phyloP scores from a whole-genome alignment of 2,329 filamentous ascomycete species.

The Fusarium palustre region DNA sequence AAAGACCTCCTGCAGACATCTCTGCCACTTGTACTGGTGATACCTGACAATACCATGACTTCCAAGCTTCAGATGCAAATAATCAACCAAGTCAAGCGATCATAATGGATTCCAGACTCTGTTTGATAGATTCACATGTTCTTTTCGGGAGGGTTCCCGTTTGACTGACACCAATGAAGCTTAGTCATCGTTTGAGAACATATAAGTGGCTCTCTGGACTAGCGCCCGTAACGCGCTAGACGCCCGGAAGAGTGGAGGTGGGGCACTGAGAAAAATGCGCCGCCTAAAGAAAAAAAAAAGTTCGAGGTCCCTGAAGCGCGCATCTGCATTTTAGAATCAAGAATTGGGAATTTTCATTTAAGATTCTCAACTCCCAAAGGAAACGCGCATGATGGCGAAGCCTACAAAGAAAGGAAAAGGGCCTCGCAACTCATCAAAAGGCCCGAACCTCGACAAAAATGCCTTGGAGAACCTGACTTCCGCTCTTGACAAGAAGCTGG shows the following conservation, averaged over 20 bases:
- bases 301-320: slow-evolving; percentile 27
- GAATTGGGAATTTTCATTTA: slow-evolving; percentile 36
- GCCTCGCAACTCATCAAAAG: slow-evolving; percentile 40
- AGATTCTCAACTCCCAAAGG: slow-evolving; percentile 29
- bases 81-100: background rate
- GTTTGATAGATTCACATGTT: slow-evolving; percentile 11
- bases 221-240: slow-evolving; percentile 37
- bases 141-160: slow-evolving; percentile 19
- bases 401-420: slow-evolving; percentile 54
- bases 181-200: slow-evolving; percentile 14
- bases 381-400: slow-evolving; percentile 49
- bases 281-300: slow-evolving; percentile 43
- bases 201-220: background rate
- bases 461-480: slow-evolving; percentile 66
- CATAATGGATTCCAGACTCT: slow-evolving; percentile 1
- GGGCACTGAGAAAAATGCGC: slow-evolving; percentile 35
- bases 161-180: background rate
- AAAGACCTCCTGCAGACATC: slow-evolving; percentile 15
- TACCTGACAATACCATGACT: slow-evolving; percentile 35
- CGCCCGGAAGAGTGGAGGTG: slow-evolving; percentile 36
- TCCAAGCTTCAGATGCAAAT: background rate
- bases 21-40: slow-evolving; percentile 24
- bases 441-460: slow-evolving; percentile 59
- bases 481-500: slow-evolving; percentile 67
- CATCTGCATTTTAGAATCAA: slow-evolving; percentile 20